A percentile compares a stretch with the other conserved stretches of the same genome.
These are phyloP conservation scores for Laguncularia racemosa DNA, from an alignment of 345 rosid genomes.

Conservation along the genomic window DNA sequence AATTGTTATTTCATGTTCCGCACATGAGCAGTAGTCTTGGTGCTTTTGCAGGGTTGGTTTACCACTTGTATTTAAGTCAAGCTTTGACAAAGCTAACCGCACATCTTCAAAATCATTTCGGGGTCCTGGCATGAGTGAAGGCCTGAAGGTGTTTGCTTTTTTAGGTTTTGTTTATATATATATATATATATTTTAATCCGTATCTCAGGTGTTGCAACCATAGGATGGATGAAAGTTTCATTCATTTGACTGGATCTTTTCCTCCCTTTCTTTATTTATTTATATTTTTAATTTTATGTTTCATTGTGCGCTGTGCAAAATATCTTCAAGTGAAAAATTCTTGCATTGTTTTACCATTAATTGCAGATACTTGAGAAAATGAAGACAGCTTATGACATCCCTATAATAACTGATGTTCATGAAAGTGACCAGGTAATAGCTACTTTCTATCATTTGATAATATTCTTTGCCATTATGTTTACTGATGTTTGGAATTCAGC, in stretches of 20 bases:
- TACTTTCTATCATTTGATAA: background rate
- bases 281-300: background rate
- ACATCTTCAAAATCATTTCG: slow-evolving; percentile 94
- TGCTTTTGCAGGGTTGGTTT: slow-evolving; percentile 58
- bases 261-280: background rate
- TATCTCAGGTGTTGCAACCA: background rate
- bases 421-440: slow-evolving; percentile 65
- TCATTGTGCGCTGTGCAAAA: background rate
- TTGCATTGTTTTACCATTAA: slow-evolving; percentile 4
- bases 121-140: slow-evolving; percentile 90
- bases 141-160: slow-evolving; percentile 56
- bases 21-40: background rate
- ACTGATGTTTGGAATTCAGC: too few relatives aligned
- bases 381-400: slow-evolving; percentile 74
- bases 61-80: slow-evolving; percentile 89
- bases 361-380: slow-evolving; percentile 96
- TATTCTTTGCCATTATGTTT: too few relatives aligned
- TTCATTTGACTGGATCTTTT: too few relatives aligned
- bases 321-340: background rate
- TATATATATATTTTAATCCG: background rate
- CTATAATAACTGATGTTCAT: slow-evolving; percentile 91
- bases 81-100: slow-evolving; percentile 95
- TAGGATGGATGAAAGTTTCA: background rate
- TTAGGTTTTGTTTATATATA: background rate
- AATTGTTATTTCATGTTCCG: background rate